phyloP scores from a whole-genome alignment of 2,329 filamentous ascomycete genomes.

The Pseudogymnoascus sp. region DNA sequence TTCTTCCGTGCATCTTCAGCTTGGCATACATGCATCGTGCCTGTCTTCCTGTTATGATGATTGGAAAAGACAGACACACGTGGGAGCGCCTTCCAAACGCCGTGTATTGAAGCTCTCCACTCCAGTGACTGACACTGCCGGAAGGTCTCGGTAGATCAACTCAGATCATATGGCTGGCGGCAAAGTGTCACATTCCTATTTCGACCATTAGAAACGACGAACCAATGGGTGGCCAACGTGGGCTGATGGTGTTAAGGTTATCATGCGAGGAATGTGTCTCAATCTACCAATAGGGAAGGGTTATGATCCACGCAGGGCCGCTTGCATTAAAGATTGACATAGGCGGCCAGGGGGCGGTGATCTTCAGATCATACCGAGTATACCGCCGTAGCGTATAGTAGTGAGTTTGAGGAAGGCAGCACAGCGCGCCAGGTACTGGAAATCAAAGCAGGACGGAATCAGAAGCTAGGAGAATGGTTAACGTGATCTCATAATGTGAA shows the following conservation, averaged over 20 bases:
- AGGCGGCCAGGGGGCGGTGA: not conserved
- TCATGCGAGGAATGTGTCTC: conserved; percentile 3
- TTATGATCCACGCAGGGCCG: conserved; percentile 4
- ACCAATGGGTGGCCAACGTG: conserved; percentile 6
- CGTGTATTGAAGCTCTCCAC: not conserved
- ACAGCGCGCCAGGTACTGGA: not conserved
- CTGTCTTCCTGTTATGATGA: not conserved
- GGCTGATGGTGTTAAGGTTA: not conserved
- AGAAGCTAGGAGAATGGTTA: not conserved
- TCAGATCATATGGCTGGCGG: not conserved
- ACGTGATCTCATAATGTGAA: not conserved
- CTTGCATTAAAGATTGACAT: conserved; percentile 2
- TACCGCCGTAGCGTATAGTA: not conserved
- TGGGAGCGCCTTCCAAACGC: not conserved
- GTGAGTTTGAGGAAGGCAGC: not conserved
- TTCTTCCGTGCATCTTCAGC: not conserved
- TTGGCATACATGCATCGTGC: not conserved
- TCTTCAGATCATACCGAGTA: conserved; percentile 1
- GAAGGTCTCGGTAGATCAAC: conserved; percentile 5
- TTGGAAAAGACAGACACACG: not conserved
- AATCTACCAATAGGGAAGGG: not conserved
- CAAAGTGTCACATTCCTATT: conserved; percentile 5
- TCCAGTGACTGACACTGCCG: not conserved
- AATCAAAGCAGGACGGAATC: not conserved
- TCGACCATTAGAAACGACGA: conserved; percentile 1